Conservation (phyloP, 2,329 filamentous ascomycete species). For the Diaporthe eres region DNA sequence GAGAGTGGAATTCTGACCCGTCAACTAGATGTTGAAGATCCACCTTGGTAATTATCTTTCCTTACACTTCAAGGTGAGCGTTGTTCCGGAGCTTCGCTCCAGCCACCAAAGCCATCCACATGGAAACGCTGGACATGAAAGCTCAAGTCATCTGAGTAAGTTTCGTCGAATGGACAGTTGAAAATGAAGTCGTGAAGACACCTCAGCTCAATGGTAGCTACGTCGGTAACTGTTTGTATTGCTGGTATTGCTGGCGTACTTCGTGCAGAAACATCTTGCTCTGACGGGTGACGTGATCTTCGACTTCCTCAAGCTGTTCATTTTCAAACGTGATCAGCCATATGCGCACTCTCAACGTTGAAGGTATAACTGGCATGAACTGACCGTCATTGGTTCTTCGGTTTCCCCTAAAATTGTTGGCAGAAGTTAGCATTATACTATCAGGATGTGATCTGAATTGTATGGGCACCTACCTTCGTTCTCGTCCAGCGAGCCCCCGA, state of each 20-base stretch:
- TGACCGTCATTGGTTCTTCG: neutral
- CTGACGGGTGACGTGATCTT: neutral
- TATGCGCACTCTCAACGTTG: neutral
- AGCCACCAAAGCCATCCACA: no score
- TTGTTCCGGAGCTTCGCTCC: no score
- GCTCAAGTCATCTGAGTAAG: no score
- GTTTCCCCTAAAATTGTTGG: neutral
- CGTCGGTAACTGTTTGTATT: neutral
- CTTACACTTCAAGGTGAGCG: no score
- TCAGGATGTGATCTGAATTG: neutral
- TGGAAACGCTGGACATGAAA: no score
- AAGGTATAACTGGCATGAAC: neutral
- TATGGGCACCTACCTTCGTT: neutral
- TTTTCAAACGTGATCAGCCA: neutral
- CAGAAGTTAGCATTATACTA: neutral
- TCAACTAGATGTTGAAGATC: no score
- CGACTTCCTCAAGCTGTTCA: neutral
- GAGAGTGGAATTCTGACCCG: no score
- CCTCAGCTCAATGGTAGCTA: no score
- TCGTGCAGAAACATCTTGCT: neutral
- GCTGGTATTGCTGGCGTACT: no score
- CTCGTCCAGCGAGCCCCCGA: neutral
- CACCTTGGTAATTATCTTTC: no score
- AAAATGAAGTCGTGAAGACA: no score
- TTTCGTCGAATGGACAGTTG: no score